Conservation (phyloP, 495 filamentous ascomycete species). For the Schizothecium vesticola region DNA sequence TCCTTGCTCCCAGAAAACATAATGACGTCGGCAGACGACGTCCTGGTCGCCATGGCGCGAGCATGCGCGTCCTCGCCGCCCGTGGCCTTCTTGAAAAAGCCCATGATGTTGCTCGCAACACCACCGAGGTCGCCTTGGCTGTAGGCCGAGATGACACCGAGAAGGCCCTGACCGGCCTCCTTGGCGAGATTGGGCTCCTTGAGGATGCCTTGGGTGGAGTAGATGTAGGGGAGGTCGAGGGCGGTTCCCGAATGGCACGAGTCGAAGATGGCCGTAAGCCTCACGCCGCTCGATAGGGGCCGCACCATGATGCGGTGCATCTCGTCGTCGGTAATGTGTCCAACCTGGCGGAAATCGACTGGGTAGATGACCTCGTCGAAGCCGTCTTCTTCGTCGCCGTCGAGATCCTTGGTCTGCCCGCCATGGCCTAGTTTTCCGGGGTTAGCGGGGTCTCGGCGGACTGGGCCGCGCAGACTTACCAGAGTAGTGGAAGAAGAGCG, state of each 20-base stretch:
- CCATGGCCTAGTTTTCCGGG: slow-evolving; percentile 64
- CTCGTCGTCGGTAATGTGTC: slow-evolving; percentile 96
- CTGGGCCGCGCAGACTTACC: slow-evolving; percentile 47
- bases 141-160: slow-evolving; percentile 85
- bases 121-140: slow-evolving; percentile 82
- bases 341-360: slow-evolving; percentile 82
- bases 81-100: slow-evolving; percentile 90
- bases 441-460: not conserved
- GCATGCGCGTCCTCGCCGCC: slow-evolving; percentile 77
- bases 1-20: slow-evolving; percentile 99
- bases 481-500: slow-evolving; percentile 97
- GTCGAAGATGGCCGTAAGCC: slow-evolving; percentile 96
- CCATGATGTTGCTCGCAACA: slow-evolving; percentile 73
- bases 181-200: slow-evolving; percentile 98
- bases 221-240: slow-evolving; percentile 93
- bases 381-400: slow-evolving; percentile 91
- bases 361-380: slow-evolving; percentile 99
- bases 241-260: slow-evolving; percentile 98
- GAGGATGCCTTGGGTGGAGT: slow-evolving; percentile 89
- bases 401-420: slow-evolving; percentile 91
- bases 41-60: slow-evolving; percentile 79
- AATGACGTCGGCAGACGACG: slow-evolving; percentile 89
- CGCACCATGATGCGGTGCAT: slow-evolving; percentile 97
- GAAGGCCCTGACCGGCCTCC: slow-evolving; percentile 89
- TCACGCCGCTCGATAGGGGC: slow-evolving; percentile 74